Evolutionary conservation across 768 basidiomycete genomes (phyloP).

Genomic region (Lactarius quietus): DNA sequence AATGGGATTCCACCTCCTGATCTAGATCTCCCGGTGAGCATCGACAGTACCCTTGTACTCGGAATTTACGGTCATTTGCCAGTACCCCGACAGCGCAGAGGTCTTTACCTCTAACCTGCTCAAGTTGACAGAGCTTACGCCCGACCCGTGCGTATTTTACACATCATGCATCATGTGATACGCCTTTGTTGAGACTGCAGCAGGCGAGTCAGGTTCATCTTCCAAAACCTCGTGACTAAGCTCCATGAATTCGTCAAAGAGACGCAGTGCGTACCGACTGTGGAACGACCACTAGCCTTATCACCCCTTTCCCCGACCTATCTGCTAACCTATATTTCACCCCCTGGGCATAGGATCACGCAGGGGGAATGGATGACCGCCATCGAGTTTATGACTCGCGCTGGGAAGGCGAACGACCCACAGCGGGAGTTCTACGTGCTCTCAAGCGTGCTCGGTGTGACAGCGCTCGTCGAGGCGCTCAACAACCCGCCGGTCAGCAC

Average conservation of each 20-base stretch:
- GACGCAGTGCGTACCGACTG: conserved; percentile 44
- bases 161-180: not conserved
- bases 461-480: conserved; percentile 68
- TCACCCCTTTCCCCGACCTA: too few relatives aligned
- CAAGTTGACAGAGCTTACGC: conserved; percentile 37
- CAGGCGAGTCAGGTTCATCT: conserved; percentile 47
- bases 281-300: not conserved
- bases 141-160: conserved; percentile 37
- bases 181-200: conserved; percentile 20
- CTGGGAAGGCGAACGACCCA: conserved; percentile 68
- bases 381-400: conserved; percentile 72
- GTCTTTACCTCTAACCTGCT: conserved; percentile 47
- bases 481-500: conserved; percentile 62
- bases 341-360: conserved; percentile 45
- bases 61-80: not conserved
- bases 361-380: conserved; percentile 87
- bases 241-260: conserved; percentile 73
- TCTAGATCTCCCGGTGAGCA: conserved; percentile 41
- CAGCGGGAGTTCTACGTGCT: conserved; percentile 77
- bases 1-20: conserved; percentile 41
- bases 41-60: not conserved
- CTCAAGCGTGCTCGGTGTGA: conserved; percentile 78
- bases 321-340: not conserved
- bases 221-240: conserved; percentile 55
- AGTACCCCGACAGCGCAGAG: conserved; percentile 50